Conservation (phyloP, 345 rosid species). For the Lenwebbia sp. region DNA sequence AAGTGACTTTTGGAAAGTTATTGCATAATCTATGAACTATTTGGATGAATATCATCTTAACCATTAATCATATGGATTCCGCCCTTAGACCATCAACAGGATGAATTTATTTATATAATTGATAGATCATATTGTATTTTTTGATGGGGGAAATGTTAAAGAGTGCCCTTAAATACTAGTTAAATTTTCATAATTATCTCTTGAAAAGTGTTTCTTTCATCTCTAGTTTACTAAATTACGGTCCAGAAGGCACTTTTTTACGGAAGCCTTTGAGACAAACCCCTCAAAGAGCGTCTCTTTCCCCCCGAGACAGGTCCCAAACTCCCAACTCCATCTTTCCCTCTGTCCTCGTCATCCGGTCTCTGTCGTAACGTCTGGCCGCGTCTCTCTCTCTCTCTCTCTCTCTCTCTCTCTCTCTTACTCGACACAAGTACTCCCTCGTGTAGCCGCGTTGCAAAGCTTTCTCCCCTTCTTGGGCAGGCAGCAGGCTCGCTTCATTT, state of each 20-base stretch:
- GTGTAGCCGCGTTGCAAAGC: not conserved
- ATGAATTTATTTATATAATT: not conserved
- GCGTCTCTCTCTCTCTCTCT: too few relatives aligned
- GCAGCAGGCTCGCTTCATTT: not conserved
- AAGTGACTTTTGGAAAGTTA: not conserved
- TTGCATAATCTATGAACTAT: not conserved
- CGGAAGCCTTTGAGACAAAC: not conserved
- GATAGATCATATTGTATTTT: not conserved
- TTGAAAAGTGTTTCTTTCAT: not conserved
- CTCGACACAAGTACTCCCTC: not conserved
- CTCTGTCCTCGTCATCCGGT: not conserved
- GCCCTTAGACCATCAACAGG: not conserved
- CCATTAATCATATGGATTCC: not conserved
- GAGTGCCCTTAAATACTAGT: not conserved
- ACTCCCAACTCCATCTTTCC: not conserved
- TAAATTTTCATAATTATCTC: not conserved
- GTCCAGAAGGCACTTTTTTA: not conserved
- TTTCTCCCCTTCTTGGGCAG: not conserved
- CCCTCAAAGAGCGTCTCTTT: not conserved
- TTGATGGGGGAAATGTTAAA: not conserved
- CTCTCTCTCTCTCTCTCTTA: too few relatives aligned
- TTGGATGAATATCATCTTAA: not conserved
- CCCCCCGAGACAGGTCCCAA: not conserved
- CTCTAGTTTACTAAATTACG: not conserved
- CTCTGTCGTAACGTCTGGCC: not conserved